A percentile compares a stretch with the other conserved stretches of the same genome.
Evolutionary conservation across 306 rosid genomes (phyloP).

Genomic region (Quillaja saponaria): DNA sequence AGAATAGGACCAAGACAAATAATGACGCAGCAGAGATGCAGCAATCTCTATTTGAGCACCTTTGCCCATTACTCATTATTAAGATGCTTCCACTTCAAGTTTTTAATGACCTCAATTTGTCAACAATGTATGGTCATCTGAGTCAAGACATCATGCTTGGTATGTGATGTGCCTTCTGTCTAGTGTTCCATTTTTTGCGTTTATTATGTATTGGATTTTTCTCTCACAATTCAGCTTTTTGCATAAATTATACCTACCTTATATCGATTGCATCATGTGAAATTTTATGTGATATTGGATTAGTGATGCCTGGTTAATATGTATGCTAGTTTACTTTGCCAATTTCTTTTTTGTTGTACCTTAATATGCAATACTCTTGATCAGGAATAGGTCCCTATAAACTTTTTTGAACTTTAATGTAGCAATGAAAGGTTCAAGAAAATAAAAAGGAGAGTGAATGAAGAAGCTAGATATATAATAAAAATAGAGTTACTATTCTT

Average conservation of each 20-base stretch:
- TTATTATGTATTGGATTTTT: no score
- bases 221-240: no score
- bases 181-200: background rate
- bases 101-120: conserved; percentile 64
- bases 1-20: conserved; percentile 41
- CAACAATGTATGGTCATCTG: conserved; percentile 60
- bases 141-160: conserved; percentile 48
- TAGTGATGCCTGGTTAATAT: background rate
- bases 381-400: background rate
- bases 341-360: background rate
- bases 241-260: no score
- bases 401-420: background rate
- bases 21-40: conserved; percentile 61
- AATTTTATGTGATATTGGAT: conserved; percentile 13
- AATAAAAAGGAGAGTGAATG: conserved; percentile 8
- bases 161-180: conserved; percentile 32
- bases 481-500: conserved; percentile 7
- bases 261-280: background rate
- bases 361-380: background rate
- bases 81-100: conserved; percentile 86
- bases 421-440: background rate
- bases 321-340: background rate
- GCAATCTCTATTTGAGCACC: conserved; percentile 71
- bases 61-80: conserved; percentile 81
- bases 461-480: no score